These are phyloP conservation scores for Aspergillus glaucus DNA, from an alignment of 2,329 filamentous ascomycete genomes.

Conservation along the genomic window DNA sequence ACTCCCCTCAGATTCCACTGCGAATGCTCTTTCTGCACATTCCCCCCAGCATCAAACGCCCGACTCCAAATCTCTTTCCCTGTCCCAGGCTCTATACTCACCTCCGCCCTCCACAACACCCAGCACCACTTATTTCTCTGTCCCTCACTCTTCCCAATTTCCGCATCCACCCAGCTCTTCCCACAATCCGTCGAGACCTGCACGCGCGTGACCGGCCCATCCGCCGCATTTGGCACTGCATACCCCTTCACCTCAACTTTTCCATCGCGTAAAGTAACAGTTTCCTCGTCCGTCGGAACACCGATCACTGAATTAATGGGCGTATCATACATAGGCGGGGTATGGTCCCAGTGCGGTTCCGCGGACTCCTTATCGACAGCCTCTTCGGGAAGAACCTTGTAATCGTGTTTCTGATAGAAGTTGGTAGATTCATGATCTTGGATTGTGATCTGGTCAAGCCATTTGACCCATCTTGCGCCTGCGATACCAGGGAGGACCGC, in stretches of 20 bases:
- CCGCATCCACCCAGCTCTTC: slow-evolving; percentile 45
- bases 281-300: slow-evolving; percentile 41
- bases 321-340: slow-evolving; percentile 50
- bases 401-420: slow-evolving; percentile 54
- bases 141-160: slow-evolving; percentile 22
- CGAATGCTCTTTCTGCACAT: slow-evolving; percentile 43
- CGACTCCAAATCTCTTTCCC: slow-evolving; percentile 46
- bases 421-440: slow-evolving; percentile 47
- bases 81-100: slow-evolving; percentile 38
- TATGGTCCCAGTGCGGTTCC: slow-evolving; percentile 46
- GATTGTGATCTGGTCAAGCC: slow-evolving; percentile 50
- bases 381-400: slow-evolving; percentile 53
- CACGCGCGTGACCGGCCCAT: slow-evolving; percentile 49
- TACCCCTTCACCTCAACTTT: slow-evolving; percentile 49
- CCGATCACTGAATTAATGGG: slow-evolving; percentile 52
- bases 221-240: slow-evolving; percentile 48
- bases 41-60: slow-evolving; percentile 49
- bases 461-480: slow-evolving; percentile 51
- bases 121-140: slow-evolving; percentile 48
- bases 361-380: slow-evolving; percentile 45
- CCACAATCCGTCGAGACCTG: slow-evolving; percentile 49
- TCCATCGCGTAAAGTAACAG: slow-evolving; percentile 28
- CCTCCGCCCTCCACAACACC: slow-evolving; percentile 47
- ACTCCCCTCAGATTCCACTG: slow-evolving; percentile 57
- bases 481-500: slow-evolving; percentile 49